Base-by-base conservation (phyloP, 2,329 filamentous ascomycete species). In the Fusarium sp. region DNA sequence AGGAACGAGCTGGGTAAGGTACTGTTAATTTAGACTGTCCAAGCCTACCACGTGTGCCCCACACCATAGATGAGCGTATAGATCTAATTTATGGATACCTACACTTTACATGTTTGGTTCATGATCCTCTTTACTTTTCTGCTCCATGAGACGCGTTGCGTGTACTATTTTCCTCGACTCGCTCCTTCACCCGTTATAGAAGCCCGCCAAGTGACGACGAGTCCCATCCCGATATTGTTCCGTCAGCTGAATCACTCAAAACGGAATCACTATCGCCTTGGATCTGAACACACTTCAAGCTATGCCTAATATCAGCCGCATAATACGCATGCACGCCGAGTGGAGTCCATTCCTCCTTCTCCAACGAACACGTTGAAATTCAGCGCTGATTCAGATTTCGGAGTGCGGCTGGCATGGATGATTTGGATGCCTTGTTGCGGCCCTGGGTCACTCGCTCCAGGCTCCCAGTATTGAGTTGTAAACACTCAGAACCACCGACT, bases 281-380 rank as follows among this genome's bases (percentile, higher is more conserved):
- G 32, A 37, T 35, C 35, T 60, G 35, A 55, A 45, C 20, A 45
- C 19, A 33, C 45, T 43, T 62, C 46, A 26, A 50, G 35, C 40
- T 56, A 26, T 69, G 53, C 52, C 46, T 66, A 30, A 30, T 33
- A 53, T 67, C 62, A 69, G 66, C 52, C 56, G 49, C 62, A 68
- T 32, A 52, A 47, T 46, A 22, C 32, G 35, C 47, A 32, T 53
- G 56, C 57, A 54, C 28, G 48, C 30, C 19, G 47, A 17, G 66
- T 70, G 67, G 62, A 64, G 67, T 33, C 39, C 66, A 69, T 69
- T 70, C 67, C 67, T 70, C 45, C 22, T 43, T 40, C 45, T 53
- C 41, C 48, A 50, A 55, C 55, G 46, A 56, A 47, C 30, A 46
- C 50, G 56, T 15, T 52, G 20, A 60, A 55, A 60, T 52, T 46